These are phyloP conservation scores for Aureobasidium namibiae DNA, from an alignment of 2,329 filamentous ascomycete genomes.

Conservation along the genomic window DNA sequence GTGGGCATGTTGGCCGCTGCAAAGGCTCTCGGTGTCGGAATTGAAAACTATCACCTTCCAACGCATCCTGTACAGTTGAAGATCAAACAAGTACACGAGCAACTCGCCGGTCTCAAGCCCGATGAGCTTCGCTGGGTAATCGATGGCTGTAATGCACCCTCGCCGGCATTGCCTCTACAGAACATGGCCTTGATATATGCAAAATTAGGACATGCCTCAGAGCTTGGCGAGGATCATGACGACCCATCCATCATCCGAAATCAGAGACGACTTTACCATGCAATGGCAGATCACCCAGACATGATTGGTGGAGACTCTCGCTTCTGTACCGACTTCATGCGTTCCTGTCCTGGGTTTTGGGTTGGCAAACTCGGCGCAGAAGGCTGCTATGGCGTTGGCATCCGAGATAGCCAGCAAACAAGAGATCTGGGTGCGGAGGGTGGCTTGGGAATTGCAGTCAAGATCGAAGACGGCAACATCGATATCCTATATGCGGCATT, in stretches of 20 bases:
- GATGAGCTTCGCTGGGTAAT: conserved; percentile 34
- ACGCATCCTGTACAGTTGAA: conserved; percentile 23
- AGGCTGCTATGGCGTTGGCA: conserved; percentile 40
- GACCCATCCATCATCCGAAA: conserved; percentile 17
- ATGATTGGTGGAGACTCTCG: conserved; percentile 38
- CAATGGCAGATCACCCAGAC: conserved; percentile 37
- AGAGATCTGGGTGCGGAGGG: conserved; percentile 26
- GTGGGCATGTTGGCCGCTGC: neutral
- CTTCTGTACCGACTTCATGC: conserved; percentile 42
- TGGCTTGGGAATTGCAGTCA: conserved; percentile 38
- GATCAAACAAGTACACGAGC: conserved; percentile 29
- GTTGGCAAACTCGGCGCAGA: conserved; percentile 44
- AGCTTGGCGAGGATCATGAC: too few species aligned
- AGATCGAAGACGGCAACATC: conserved; percentile 42
- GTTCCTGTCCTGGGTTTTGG: conserved; percentile 28
- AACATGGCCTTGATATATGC: conserved; percentile 31
- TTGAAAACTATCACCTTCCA: neutral
- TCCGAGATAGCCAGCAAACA: conserved; percentile 33
- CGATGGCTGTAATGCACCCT: conserved; percentile 42
- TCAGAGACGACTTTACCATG: conserved; percentile 32
- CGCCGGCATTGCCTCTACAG: conserved; percentile 35
- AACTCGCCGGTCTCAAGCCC: conserved; percentile 19
- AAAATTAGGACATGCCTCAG: conserved; percentile 29
- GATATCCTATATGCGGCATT: conserved; percentile 38
- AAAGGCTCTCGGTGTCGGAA: neutral